Conservation (phyloP, 1,284 basidiomycete species). For the Trametes versicolor region DNA sequence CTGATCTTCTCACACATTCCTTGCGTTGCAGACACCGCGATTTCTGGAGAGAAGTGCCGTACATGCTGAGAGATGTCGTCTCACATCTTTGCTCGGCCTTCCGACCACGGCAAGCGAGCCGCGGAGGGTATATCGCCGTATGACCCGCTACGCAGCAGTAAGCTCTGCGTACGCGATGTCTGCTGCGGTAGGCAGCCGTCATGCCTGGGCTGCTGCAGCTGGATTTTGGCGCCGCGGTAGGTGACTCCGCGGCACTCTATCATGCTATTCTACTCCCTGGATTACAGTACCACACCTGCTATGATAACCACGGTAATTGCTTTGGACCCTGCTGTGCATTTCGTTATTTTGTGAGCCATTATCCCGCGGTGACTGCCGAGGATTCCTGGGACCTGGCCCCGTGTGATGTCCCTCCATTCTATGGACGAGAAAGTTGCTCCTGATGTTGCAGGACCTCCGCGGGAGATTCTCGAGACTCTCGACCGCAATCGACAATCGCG, state of each 20-base stretch:
- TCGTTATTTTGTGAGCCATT: background rate
- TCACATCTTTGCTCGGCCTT: conserved; percentile 79
- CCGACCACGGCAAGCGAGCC: conserved; percentile 68
- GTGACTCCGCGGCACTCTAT: conserved; percentile 1
- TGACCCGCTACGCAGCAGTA: conserved; percentile 44
- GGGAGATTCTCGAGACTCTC: background rate
- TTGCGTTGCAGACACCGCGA: conserved; percentile 73
- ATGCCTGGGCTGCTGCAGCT: background rate
- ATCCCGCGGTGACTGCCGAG: background rate
- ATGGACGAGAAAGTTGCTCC: background rate
- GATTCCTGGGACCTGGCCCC: background rate
- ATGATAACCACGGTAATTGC: conserved; percentile 20
- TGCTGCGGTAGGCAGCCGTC: conserved; percentile 21
- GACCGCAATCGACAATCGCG: conserved; percentile 3
- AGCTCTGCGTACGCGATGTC: conserved; percentile 12
- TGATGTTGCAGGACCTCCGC: background rate
- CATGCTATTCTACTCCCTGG: conserved; percentile 20
- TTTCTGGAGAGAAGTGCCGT: conserved; percentile 89
- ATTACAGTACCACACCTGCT: conserved; percentile 20
- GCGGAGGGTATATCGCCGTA: conserved; percentile 81
- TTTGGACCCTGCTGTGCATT: conserved; percentile 3
- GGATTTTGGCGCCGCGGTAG: background rate
- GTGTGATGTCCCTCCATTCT: background rate
- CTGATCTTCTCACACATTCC: conserved; percentile 19
- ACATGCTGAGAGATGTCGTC: conserved; percentile 79